Percentiles rank a stretch among this genome's conserved stretches.
Evolutionary conservation across 495 filamentous ascomycete genomes (phyloP).

Genomic region (Aspergillus carlsbadensis): DNA sequence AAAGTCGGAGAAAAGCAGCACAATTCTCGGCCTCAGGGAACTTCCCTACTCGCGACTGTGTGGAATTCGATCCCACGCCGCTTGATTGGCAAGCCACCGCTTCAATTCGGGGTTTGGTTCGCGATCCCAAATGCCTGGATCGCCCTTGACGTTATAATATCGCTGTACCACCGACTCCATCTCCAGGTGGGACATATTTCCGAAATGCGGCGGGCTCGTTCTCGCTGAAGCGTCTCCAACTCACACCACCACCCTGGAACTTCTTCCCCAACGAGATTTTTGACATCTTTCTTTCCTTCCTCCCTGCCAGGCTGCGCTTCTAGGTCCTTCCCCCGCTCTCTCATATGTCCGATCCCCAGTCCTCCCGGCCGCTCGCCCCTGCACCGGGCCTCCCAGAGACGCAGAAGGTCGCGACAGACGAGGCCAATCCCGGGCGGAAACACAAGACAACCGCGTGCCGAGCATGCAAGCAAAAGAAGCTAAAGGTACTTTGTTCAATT

Average conservation of each 20-base stretch:
- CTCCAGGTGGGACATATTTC: neutral
- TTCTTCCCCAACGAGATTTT: neutral
- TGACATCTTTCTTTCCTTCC: too few species aligned
- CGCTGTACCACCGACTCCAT: too few species aligned
- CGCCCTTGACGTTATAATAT: neutral
- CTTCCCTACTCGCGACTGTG: neutral
- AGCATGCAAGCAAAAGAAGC: slow-evolving; percentile 30
- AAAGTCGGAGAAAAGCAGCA: neutral
- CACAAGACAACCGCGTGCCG: slow-evolving; percentile 30
- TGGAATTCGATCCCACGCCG: neutral
- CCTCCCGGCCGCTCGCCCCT: slow-evolving; percentile 18
- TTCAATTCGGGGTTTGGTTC: neutral
- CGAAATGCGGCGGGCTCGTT: neutral
- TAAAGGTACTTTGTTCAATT: slow-evolving; percentile 20
- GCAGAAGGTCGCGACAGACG: slow-evolving; percentile 6
- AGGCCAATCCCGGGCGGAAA: slow-evolving; percentile 17
- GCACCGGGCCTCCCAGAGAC: slow-evolving; percentile 4
- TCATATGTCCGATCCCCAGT: slow-evolving; percentile 21
- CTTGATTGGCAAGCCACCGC: neutral
- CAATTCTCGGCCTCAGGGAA: neutral
- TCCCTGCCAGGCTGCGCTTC: too few species aligned
- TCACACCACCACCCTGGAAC: neutral
- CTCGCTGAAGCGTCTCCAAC: neutral
- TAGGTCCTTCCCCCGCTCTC: neutral
- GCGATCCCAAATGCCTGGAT: neutral